Percentiles rank a stretch among this genome's conserved stretches.
Evolutionary conservation across 2,329 filamentous ascomycete genomes (phyloP).

Genomic region (Dendryphion nanum): DNA sequence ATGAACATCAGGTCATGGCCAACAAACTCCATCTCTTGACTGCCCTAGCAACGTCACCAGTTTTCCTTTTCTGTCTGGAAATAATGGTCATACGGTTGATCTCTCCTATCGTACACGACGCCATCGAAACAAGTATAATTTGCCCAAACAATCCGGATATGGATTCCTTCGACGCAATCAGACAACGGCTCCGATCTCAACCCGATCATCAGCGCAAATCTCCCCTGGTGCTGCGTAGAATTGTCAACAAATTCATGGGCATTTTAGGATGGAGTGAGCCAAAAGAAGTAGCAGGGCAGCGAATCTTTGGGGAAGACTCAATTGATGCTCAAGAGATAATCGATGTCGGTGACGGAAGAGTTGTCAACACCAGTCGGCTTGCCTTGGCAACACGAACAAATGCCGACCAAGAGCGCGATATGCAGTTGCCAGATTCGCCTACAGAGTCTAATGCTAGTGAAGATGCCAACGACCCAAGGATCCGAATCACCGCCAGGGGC

Average conservation of each 20-base stretch:
- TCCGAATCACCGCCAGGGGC: constrained; percentile 39
- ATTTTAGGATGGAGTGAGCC: constrained; percentile 26
- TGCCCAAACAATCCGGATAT: constrained; percentile 31
- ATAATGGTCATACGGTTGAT: constrained; percentile 26
- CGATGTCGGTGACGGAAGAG: constrained; percentile 16
- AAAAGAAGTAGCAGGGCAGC: neutral
- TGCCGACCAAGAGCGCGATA: neutral
- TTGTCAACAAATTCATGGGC: constrained; percentile 21
- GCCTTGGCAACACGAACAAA: constrained; percentile 20
- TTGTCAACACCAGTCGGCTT: constrained; percentile 23
- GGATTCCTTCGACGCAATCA: constrained; percentile 21
- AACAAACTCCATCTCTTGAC: constrained; percentile 13
- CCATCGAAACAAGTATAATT: constrained; percentile 27
- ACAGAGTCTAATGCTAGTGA: constrained; percentile 21
- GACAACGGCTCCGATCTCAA: too few relatives aligned
- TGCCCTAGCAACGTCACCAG: constrained; percentile 24
- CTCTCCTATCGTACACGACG: constrained; percentile 25
- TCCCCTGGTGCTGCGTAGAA: constrained; percentile 17
- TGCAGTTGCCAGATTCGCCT: constrained; percentile 19
- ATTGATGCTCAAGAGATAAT: constrained; percentile 10
- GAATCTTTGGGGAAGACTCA: constrained; percentile 2
- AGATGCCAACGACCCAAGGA: constrained; percentile 33
- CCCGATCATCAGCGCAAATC: constrained; percentile 23
- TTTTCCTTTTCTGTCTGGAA: constrained; percentile 24
- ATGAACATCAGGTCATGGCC: constrained; percentile 10